A percentile compares a stretch with the other conserved stretches of the same genome.
Conservation (phyloP, 257 asterid genomes). For the Misopates orontium region DNA sequence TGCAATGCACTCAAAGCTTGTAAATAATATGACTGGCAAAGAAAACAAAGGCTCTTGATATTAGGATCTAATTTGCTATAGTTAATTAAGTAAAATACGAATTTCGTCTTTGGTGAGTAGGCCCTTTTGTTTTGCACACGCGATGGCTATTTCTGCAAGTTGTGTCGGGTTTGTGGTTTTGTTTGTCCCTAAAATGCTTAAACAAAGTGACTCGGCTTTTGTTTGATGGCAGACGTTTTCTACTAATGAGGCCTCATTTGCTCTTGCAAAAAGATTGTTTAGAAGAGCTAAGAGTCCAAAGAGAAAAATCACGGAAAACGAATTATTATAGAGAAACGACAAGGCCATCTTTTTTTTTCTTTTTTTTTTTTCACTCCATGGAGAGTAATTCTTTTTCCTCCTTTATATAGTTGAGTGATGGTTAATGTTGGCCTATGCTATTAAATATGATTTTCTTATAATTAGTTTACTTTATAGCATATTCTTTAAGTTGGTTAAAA, state of each 20-base stretch:
- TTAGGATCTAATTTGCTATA: background rate
- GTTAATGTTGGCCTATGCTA: no score
- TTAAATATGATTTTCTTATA: no score
- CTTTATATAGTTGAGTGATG: no score
- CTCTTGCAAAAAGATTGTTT: background rate
- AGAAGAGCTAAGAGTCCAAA: background rate
- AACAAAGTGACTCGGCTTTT: background rate
- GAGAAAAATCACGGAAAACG: background rate
- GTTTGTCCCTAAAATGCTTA: constrained; percentile 1
- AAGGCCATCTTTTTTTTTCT: background rate
- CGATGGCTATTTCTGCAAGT: constrained; percentile 25
- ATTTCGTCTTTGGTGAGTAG: background rate
- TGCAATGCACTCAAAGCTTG: constrained; percentile 21
- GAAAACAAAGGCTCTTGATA: background rate
- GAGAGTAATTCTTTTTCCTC: no score
- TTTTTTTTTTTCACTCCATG: no score
- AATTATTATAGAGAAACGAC: background rate
- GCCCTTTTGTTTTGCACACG: constrained; percentile 5
- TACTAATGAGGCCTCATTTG: background rate
- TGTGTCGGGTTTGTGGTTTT: background rate
- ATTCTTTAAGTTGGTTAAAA: no score
- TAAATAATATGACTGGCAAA: constrained; percentile 12
- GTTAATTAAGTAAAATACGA: background rate
- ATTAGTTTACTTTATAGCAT: no score
- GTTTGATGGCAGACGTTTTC: constrained; percentile 5